Percentiles rank a stretch among this genome's conserved stretches.
Conservation (phyloP, 1,284 basidiomycete species). For the Heterobasidion occidentale region DNA sequence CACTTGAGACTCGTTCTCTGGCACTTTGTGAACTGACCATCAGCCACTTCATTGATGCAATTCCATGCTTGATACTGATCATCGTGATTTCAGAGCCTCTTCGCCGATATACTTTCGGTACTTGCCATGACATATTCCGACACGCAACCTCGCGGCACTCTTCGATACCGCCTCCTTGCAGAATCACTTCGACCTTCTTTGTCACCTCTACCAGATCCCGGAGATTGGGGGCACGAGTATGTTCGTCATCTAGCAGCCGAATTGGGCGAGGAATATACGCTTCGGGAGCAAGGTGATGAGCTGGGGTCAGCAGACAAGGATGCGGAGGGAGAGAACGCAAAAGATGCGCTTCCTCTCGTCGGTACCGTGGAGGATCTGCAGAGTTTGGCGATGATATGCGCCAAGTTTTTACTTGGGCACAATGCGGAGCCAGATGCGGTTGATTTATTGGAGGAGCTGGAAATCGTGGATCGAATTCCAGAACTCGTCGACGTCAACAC, state of each 20-base stretch:
- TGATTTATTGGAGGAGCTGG: conserved; percentile 91
- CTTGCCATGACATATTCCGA: conserved; percentile 99
- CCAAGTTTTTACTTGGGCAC: conserved; percentile 87
- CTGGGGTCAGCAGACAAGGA: conserved; percentile 19
- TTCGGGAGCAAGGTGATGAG: conserved; percentile 35
- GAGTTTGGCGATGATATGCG: conserved; percentile 78
- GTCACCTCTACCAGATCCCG: conserved; percentile 77
- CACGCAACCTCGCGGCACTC: conserved; percentile 89
- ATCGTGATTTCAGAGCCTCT: conserved; percentile 57
- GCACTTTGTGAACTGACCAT: conserved; percentile 6
- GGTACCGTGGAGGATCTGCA: conserved; percentile 72
- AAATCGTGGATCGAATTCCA: conserved; percentile 79
- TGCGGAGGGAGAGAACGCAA: conserved; percentile 5
- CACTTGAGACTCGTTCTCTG: not conserved
- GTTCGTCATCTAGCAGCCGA: conserved; percentile 96
- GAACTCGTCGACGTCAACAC: conserved; percentile 84
- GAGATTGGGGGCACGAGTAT: conserved; percentile 98
- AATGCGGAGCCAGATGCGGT: conserved; percentile 99
- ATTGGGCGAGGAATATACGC: conserved; percentile 87
- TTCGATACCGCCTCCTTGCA: conserved; percentile 84
- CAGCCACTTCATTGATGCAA: not conserved
- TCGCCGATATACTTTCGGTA: conserved; percentile 98
- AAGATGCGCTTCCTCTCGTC: conserved; percentile 13
- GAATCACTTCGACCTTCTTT: conserved; percentile 59
- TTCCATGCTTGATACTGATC: too few relatives aligned